Evolutionary conservation across 495 filamentous ascomycete genomes (phyloP).

Genomic region (Sporormia fimetaria): DNA sequence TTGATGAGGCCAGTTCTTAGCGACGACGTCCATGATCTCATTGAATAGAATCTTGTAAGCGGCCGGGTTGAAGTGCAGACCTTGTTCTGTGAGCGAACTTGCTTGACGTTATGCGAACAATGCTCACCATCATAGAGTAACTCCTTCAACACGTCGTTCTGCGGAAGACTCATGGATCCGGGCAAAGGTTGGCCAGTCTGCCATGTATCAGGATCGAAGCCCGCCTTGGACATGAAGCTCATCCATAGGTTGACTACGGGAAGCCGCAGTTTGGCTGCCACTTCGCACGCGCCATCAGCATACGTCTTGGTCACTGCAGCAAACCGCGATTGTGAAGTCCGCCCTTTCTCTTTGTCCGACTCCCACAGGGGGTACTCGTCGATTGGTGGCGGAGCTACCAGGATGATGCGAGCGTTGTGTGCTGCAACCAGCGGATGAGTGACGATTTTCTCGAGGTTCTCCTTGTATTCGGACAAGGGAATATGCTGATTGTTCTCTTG

Average conservation of each 20-base stretch:
- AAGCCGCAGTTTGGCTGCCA: conserved; percentile 51
- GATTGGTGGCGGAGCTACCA: conserved; percentile 70
- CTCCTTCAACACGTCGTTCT: conserved; percentile 38
- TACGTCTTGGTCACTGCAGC: conserved; percentile 56
- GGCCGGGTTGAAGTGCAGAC: conserved; percentile 51
- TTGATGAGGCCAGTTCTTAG: conserved; percentile 47
- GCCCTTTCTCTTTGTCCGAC: conserved; percentile 42
- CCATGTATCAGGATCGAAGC: conserved; percentile 37
- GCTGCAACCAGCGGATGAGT: conserved; percentile 53
- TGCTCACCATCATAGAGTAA: conserved; percentile 51
- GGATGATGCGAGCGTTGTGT: conserved; percentile 60
- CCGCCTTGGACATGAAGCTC: conserved; percentile 52
- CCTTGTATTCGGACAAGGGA: conserved; percentile 57
- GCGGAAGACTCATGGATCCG: conserved; percentile 38
- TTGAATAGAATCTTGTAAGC: conserved; percentile 51
- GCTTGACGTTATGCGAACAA: neutral
- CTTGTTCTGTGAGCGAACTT: conserved; percentile 29
- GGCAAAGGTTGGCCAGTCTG: conserved; percentile 38
- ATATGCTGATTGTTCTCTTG: conserved; percentile 54
- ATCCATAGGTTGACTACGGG: conserved; percentile 66
- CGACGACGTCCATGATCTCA: conserved; percentile 43
- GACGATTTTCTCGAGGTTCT: conserved; percentile 58
- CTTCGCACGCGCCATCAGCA: conserved; percentile 54
- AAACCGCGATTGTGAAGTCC: conserved; percentile 44
- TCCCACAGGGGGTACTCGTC: conserved; percentile 57